Evolutionary conservation across 176 grass and related monocot genomes (phyloP).

Genomic region (Oryza punctata): DNA sequence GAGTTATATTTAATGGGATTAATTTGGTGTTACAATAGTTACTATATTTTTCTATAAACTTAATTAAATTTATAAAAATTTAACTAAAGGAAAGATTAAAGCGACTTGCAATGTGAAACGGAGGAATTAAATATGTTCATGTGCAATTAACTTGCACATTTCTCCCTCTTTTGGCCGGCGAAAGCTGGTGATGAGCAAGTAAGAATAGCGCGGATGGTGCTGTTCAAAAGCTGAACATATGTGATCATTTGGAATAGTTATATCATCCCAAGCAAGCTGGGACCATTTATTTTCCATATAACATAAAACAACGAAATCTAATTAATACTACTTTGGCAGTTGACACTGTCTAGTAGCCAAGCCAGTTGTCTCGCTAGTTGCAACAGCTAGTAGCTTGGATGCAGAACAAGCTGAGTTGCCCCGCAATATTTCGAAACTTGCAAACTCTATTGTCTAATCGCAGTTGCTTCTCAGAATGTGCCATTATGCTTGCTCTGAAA

Average conservation of each 20-base stretch:
- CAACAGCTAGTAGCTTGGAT: neutral
- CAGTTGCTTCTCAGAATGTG: neutral
- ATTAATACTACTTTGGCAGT: no score
- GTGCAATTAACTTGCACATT: neutral
- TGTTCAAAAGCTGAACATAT: constrained; percentile 2
- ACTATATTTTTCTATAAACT: no score
- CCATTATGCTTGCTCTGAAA: constrained; percentile 35
- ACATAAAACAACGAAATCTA: no score
- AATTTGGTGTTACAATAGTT: no score
- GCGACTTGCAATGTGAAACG: no score
- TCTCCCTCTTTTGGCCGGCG: neutral
- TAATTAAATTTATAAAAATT: no score
- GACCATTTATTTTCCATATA: no score
- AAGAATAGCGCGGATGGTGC: neutral
- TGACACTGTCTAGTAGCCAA: neutral
- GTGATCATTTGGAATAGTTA: neutral
- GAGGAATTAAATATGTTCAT: neutral
- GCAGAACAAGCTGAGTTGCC: neutral
- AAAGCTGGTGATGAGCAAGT: neutral
- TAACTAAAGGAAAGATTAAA: no score
- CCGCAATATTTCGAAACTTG: constrained; percentile 27
- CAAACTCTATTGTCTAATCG: neutral
- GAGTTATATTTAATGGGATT: no score
- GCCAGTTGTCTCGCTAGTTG: neutral
- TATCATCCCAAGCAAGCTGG: neutral